phyloP scores from a whole-genome alignment of 2,329 filamentous ascomycete species.

The Dryadomyces quercus-mongolicae region DNA sequence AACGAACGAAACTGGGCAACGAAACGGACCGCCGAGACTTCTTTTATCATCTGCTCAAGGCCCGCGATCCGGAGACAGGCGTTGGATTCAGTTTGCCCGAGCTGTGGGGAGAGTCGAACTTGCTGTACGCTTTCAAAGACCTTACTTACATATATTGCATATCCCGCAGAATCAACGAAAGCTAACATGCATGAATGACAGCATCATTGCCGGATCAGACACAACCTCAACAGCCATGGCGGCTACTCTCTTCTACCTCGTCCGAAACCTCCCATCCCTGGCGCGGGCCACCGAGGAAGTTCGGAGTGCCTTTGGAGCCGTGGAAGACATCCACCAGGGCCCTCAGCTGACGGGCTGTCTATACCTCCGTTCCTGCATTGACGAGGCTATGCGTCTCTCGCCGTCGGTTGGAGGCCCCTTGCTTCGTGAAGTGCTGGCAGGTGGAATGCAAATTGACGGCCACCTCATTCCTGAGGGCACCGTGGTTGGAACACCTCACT shows the following conservation, averaged over 20 bases:
- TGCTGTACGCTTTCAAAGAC: constrained; percentile 31
- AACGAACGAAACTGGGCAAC: constrained; percentile 54
- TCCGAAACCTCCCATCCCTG: constrained; percentile 36
- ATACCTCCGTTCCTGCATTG: constrained; percentile 53
- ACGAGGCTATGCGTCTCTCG: constrained; percentile 52
- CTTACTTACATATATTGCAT: too few species aligned
- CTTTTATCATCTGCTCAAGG: constrained; percentile 63
- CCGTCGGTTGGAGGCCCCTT: constrained; percentile 48
- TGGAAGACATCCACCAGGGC: constrained; percentile 44
- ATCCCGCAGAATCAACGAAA: neutral
- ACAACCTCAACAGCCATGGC: constrained; percentile 60
- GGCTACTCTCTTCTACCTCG: constrained; percentile 50
- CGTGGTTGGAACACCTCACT: constrained; percentile 53
- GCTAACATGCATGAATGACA: constrained; percentile 12
- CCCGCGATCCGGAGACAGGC: constrained; percentile 59
- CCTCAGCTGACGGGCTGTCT: constrained; percentile 33
- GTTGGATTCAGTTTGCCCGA: constrained; percentile 52
- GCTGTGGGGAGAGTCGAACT: constrained; percentile 59
- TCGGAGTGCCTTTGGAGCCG: constrained; percentile 33
- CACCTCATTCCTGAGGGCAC: constrained; percentile 43
- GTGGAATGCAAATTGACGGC: constrained; percentile 42
- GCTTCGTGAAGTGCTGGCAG: constrained; percentile 45
- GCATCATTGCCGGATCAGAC: constrained; percentile 59
- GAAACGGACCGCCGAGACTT: constrained; percentile 60
- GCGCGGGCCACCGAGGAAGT: constrained; percentile 37